A percentile compares a stretch with the other conserved stretches of the same genome.
phyloP scores from a whole-genome alignment of 2,329 filamentous ascomycete species.

The Alternaria arborescens region DNA sequence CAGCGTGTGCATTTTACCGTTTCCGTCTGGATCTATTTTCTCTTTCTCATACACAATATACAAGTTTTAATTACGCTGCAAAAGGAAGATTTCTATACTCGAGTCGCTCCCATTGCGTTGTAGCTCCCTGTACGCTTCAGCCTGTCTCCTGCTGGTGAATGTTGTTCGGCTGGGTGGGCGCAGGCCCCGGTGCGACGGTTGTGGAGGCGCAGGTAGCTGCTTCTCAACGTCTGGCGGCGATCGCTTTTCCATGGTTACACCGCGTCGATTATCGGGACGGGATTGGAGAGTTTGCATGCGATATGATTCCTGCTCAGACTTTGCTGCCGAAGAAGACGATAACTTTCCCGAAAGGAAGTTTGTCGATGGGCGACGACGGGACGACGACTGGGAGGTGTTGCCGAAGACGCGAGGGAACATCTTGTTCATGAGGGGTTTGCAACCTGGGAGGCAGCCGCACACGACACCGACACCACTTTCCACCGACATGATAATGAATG shows the following conservation, averaged over 20 bases:
- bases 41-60: neutral
- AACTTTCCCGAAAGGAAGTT: constrained; percentile 6
- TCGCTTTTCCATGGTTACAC: neutral
- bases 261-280: neutral
- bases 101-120: constrained; percentile 8
- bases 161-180: constrained; percentile 10
- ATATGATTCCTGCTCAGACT: constrained; percentile 5
- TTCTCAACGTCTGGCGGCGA: neutral
- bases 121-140: constrained; percentile 7
- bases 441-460: constrained; percentile 44
- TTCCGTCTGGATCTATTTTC: neutral
- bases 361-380: constrained; percentile 14
- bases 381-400: constrained; percentile 16
- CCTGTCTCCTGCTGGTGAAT: constrained; percentile 10
- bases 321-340: neutral
- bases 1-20: neutral
- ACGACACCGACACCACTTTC: constrained; percentile 42
- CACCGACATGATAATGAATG: constrained; percentile 39
- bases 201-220: neutral
- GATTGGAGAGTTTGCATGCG: constrained; percentile 4
- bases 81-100: constrained; percentile 15
- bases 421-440: constrained; percentile 42
- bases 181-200: constrained; percentile 5
- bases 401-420: constrained; percentile 40
- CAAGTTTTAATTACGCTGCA: constrained; percentile 6